Evolutionary conservation across 2,329 filamentous ascomycete genomes (phyloP), one percentile per base, ranked within the genome.

Genomic region (Tricladium varicosporioides): DNA sequence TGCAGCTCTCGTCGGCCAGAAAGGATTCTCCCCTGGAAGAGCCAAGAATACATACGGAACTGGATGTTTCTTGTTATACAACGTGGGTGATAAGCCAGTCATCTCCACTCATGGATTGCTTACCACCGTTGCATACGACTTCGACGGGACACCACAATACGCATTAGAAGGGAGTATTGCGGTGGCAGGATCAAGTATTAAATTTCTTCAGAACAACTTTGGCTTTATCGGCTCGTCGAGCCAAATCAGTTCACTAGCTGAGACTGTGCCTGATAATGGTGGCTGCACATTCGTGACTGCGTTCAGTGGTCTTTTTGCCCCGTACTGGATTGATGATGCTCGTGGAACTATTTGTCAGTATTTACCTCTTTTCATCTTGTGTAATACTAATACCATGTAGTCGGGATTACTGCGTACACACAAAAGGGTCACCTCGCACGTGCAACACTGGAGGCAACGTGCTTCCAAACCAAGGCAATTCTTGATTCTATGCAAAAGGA

Each of bases 311-410:
- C 80, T 96, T 2, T 96, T 96, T 70, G 92, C 92, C 1, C 92
- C 92, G 0, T 96, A 96, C 73, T 96, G 92, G 92, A 93, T 96
- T 60, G 91, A 96, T 70, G 90, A 95, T 74, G 91, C 91, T 16
- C 88, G 92, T 71, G 92, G 92, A 58, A 96, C 92, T 5, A 84
- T 94, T 8, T 66, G 63, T 65, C 59, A 58, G 61, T 54, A 5
- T 16, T 19, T 16, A 2, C 36, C 22, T n/a, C 15, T 16, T 50
- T 18, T 10, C 8, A 33, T 33, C 19, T 50, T 16, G n/a, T 2
- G n/a, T 16, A n/a, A 15, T 10, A 18, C 31, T 50, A 27, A 59
- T 18, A 16, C 32, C 18, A 33, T 16, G 22, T 32, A 75, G 85
- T 93, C 67, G 91, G 91, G 48, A 87, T 95, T 62, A 94, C 91